Conservation (phyloP, 805 yeast species). For the Candida awuae region DNA sequence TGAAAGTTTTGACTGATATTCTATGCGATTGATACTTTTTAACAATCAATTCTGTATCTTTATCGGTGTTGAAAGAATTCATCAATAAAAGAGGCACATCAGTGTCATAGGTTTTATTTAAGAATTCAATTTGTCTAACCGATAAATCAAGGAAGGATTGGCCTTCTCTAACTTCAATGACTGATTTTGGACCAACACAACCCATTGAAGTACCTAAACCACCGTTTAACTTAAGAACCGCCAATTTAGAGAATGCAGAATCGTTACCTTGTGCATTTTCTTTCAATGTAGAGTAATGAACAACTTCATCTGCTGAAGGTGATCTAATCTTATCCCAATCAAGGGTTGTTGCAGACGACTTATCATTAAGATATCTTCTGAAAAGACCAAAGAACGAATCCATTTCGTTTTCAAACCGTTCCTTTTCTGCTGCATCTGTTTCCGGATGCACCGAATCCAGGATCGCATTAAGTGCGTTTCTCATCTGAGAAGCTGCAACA, state of each 20-base stretch:
- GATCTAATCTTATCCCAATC: conserved; percentile 96
- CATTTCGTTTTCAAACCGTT: conserved; percentile 79
- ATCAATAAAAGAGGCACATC: conserved; percentile 94
- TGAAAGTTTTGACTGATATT: conserved; percentile 89
- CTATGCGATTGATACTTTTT: conserved; percentile 96
- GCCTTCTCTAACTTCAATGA: conserved; percentile 97
- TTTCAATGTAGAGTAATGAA: conserved; percentile 54
- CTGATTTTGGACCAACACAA: conserved; percentile 97
- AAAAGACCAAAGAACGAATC: conserved; percentile 89
- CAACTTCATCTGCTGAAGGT: conserved; percentile 84
- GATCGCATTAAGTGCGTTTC: conserved; percentile 85
- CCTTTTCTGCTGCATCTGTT: conserved; percentile 36
- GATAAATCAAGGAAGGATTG: conserved; percentile 92
- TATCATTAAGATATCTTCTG: conserved; percentile 85
- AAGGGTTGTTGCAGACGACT: conserved; percentile 67
- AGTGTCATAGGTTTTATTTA: conserved; percentile 81
- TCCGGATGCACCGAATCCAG: conserved; percentile 60
- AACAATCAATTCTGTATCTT: conserved; percentile 89
- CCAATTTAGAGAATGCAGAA: conserved; percentile 59
- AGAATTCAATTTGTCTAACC: conserved; percentile 93
- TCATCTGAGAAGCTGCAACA: conserved; percentile 96
- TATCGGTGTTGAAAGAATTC: conserved; percentile 98
- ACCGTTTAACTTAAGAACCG: conserved; percentile 94
- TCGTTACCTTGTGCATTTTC: conserved; percentile 32
- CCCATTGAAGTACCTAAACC: conserved; percentile 99